phyloP scores from a whole-genome alignment of 495 filamentous ascomycete species.

The Xylaria bambusicola region DNA sequence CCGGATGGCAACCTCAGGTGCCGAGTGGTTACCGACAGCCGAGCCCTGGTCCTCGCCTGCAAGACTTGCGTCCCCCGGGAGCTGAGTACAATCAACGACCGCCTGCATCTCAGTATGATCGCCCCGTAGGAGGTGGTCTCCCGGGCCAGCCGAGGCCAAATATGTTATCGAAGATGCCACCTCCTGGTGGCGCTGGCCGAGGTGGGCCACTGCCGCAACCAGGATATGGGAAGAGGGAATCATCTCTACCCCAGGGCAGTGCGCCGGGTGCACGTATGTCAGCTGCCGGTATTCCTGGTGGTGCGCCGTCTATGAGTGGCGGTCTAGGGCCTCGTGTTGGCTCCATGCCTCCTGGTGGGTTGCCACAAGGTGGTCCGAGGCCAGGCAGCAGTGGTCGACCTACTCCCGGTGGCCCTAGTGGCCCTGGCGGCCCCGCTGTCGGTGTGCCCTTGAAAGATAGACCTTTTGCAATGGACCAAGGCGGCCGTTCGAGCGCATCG shows the following conservation, averaged over 20 bases:
- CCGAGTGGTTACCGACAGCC: constrained; percentile 45
- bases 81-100: constrained; percentile 30
- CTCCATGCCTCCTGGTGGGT: constrained; percentile 32
- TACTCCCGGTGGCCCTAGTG: no score
- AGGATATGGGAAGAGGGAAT: constrained; percentile 30
- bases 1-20: constrained; percentile 48
- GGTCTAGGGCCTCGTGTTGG: constrained; percentile 29
- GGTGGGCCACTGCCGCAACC: constrained; percentile 12
- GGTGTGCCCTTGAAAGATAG: constrained; percentile 24
- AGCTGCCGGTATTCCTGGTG: constrained; percentile 8
- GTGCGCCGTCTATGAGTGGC: constrained; percentile 31
- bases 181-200: constrained; percentile 26
- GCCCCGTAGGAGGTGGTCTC: constrained; percentile 24
- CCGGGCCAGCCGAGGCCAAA: constrained; percentile 26
- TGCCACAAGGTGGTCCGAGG: constrained; percentile 29
- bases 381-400: constrained; percentile 15
- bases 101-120: constrained; percentile 23
- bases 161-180: constrained; percentile 41
- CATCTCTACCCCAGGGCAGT: constrained; percentile 24
- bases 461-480: constrained; percentile 27
- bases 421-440: background rate
- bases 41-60: constrained; percentile 34
- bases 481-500: constrained; percentile 36
- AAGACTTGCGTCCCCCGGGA: constrained; percentile 26
- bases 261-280: constrained; percentile 29